Conservation (phyloP, 176 grass and related monocot species). For the Cocos nucifera region DNA sequence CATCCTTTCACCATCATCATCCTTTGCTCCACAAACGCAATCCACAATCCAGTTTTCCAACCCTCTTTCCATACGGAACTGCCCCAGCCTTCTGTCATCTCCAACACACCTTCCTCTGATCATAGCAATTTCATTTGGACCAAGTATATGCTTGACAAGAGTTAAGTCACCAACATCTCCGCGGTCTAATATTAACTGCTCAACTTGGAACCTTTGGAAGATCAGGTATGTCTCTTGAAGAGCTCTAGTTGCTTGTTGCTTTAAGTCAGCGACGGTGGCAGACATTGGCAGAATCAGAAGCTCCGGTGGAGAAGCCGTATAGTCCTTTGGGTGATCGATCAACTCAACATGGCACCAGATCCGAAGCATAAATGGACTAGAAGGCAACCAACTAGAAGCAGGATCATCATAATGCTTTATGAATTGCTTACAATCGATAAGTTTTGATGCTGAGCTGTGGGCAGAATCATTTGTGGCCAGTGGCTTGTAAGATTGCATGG, state of each 20-base stretch:
- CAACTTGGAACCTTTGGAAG: conserved; percentile 86
- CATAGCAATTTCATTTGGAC: conserved; percentile 40
- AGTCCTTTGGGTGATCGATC: conserved; percentile 65
- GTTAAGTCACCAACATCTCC: conserved; percentile 41
- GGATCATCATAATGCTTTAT: conserved; percentile 74
- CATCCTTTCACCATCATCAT: conserved; percentile 96
- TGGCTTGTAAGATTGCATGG: conserved; percentile 57
- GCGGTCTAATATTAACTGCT: conserved; percentile 47
- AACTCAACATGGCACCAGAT: conserved; percentile 77
- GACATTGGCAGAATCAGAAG: conserved; percentile 47
- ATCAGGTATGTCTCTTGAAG: conserved; percentile 88
- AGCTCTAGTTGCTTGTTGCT: conserved; percentile 48
- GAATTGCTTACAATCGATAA: conserved; percentile 93
- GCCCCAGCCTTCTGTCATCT: conserved; percentile 42
- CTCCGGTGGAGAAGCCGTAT: conserved; percentile 63
- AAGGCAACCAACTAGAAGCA: conserved; percentile 14
- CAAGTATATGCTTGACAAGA: conserved; percentile 49
- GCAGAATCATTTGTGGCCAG: conserved; percentile 31
- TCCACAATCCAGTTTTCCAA: conserved; percentile 94
- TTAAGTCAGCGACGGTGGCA: conserved; percentile 68
- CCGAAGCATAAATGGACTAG: conserved; percentile 42
- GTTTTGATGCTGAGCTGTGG: conserved; percentile 49
- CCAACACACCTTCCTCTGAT: conserved; percentile 57
- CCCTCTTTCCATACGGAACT: conserved; percentile 89
- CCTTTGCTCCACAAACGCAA: conserved; percentile 74